Evolutionary conservation across 768 basidiomycete species (phyloP), one percentile per base, ranked within the genome.

Genomic region (Auricularia sp.): DNA sequence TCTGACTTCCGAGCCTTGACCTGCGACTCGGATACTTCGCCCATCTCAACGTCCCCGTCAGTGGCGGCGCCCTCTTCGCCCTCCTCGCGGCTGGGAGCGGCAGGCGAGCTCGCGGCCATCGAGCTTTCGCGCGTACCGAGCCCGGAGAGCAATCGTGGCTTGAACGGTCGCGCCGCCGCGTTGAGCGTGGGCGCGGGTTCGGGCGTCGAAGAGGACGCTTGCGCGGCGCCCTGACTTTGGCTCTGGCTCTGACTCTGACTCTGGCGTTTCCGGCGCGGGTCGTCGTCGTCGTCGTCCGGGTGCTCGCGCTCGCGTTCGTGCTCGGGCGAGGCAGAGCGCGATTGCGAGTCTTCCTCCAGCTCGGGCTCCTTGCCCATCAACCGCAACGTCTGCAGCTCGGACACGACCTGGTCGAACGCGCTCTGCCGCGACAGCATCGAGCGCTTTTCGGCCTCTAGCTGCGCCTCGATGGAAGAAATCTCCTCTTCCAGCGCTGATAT

Each of bases 1-100:
- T 92, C 90, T 62, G 82, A 77, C 47, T 6, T 29, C 8, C 16
- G 29, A 23, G 71, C 63, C 67, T 83, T 87, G 73, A 78, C 84
- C 73, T 83, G 86, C 62, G 84, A 81, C 66, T 93, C 91, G 66
- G 89, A 86, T 3, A 93, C 83, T 71, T 93, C 91, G n/a, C 91
- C 91, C 91, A 93, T 93, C 74, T 93, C 91, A 67, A 93, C 91
- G 67, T 93, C 90, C 67, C 66, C 33, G 64, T 67, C 16, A 69
- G 69, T 10, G 65, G 64, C n/a, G 69, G 64, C 7, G 64, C 65
- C 3, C 70, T 68, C 21, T 58, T 65, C 35, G 36, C 54, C 18
- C 39, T 64, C 36, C 36, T 63, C 61, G 36, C 33, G 23, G 54
- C 36, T 16, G 47, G 47, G 44, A n/a, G 33, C 16, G 23, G 18